Percentiles rank a stretch among this genome's conserved stretches.
phyloP scores from a whole-genome alignment of 2,329 filamentous ascomycete genomes.

The Talaromyces funiculosus region DNA sequence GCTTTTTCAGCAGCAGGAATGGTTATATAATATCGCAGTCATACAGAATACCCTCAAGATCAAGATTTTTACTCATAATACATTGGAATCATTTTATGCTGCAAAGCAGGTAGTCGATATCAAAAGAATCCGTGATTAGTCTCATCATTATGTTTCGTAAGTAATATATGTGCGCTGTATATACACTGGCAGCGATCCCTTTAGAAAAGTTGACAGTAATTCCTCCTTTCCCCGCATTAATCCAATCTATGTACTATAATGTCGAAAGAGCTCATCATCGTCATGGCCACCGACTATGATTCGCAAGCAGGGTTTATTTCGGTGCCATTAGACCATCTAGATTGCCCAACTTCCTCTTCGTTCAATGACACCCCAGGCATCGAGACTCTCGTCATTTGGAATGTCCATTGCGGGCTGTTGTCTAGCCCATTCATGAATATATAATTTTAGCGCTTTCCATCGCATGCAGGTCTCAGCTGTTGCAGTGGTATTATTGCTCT shows the following conservation, averaged over 20 bases:
- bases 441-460: slow-evolving; percentile 77
- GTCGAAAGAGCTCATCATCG: background rate
- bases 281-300: too few relatives aligned
- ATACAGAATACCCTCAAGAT: background rate
- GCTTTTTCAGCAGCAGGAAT: background rate
- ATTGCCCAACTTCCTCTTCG: slow-evolving; percentile 65
- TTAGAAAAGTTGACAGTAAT: too few relatives aligned
- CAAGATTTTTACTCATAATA: background rate
- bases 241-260: slow-evolving; percentile 3
- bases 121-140: background rate
- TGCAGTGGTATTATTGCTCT: slow-evolving; percentile 46
- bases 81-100: background rate
- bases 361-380: slow-evolving; percentile 60
- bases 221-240: background rate
- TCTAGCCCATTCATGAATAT: slow-evolving; percentile 83
- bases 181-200: background rate
- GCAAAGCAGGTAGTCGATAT: background rate
- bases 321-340: slow-evolving; percentile 29
- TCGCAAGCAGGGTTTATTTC: background rate
- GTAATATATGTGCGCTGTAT: background rate
- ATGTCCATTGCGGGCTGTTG: slow-evolving; percentile 69
- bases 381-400: slow-evolving; percentile 47
- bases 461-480: slow-evolving; percentile 54
- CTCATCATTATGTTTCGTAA: background rate
- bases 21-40: background rate